Evolutionary conservation across 306 rosid species (phyloP).

Genomic region (Macrotyloma uniflorum): DNA sequence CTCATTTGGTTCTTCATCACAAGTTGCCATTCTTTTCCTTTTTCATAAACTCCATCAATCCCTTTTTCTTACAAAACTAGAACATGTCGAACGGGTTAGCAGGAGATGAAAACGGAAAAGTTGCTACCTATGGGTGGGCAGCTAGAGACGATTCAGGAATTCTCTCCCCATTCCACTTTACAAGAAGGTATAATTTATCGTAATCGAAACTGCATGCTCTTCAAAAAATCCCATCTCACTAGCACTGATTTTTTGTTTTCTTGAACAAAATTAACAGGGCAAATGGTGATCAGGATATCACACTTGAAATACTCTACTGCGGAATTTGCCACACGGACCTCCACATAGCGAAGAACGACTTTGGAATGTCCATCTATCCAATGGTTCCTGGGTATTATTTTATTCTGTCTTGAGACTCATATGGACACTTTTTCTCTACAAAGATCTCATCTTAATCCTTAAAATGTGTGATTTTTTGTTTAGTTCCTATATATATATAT

Average conservation of each 20-base stretch:
- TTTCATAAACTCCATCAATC: background rate
- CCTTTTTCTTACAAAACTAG: background rate
- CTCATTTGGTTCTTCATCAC: background rate
- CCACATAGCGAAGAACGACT: slow-evolving; percentile 41
- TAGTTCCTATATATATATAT: too few species aligned
- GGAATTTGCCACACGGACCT: slow-evolving; percentile 58
- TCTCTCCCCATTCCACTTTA: slow-evolving; percentile 40
- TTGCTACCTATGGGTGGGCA: slow-evolving; percentile 41
- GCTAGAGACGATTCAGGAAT: slow-evolving; percentile 42
- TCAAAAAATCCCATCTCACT: background rate
- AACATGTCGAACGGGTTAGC: slow-evolving; percentile 33
- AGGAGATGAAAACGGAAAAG: slow-evolving; percentile 15
- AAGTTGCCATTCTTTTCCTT: background rate
- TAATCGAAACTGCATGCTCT: background rate
- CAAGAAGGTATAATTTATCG: slow-evolving; percentile 26
- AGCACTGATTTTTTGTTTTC: background rate
- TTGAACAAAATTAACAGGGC: slow-evolving; percentile 23
- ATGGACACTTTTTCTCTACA: background rate
- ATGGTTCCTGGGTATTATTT: slow-evolving; percentile 49
- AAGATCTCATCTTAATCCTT: background rate
- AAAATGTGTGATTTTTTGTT: background rate
- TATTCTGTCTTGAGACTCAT: too few species aligned
- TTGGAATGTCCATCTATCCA: slow-evolving; percentile 47
- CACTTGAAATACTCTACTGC: slow-evolving; percentile 36
- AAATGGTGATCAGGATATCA: slow-evolving; percentile 40